Conservation (phyloP, 148 eudicot genomes). For the Fallopia convolvulus region DNA sequence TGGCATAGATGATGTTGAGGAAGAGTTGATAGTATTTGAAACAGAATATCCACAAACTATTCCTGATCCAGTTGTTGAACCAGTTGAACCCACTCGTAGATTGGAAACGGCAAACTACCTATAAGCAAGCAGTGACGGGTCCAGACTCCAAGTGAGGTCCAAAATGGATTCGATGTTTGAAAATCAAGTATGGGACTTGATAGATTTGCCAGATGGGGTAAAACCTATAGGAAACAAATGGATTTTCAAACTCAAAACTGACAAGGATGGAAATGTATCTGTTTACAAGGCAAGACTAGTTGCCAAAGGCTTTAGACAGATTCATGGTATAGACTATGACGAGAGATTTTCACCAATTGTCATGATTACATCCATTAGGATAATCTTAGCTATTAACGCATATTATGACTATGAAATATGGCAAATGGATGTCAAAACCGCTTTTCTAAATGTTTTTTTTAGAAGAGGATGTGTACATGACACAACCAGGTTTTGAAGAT, state of each 20-base stretch:
- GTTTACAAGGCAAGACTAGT: neutral
- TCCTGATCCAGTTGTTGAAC: too few species aligned
- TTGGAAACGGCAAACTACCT: too few species aligned
- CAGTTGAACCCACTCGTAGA: too few species aligned
- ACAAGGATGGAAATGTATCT: neutral
- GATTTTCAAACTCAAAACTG: neutral
- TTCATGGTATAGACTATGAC: neutral
- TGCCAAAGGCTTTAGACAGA: too few species aligned
- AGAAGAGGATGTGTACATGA: constrained; percentile 7
- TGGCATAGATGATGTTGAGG: too few species aligned
- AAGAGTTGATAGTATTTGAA: too few species aligned
- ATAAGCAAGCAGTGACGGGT: too few species aligned
- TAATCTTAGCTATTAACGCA: neutral
- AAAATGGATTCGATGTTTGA: too few species aligned
- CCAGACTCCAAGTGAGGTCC: too few species aligned
- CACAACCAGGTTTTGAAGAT: neutral
- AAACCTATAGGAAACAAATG: neutral
- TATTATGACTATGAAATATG: neutral
- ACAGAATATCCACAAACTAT: too few species aligned
- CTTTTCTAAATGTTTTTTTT: neutral
- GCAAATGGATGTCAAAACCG: neutral
- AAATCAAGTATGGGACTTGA: neutral
- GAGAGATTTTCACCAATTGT: too few species aligned
- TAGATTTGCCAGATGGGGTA: neutral
- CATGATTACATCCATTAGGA: neutral